Evolutionary conservation across 768 basidiomycete genomes (phyloP).

Genomic region (Lyophyllum semitale): DNA sequence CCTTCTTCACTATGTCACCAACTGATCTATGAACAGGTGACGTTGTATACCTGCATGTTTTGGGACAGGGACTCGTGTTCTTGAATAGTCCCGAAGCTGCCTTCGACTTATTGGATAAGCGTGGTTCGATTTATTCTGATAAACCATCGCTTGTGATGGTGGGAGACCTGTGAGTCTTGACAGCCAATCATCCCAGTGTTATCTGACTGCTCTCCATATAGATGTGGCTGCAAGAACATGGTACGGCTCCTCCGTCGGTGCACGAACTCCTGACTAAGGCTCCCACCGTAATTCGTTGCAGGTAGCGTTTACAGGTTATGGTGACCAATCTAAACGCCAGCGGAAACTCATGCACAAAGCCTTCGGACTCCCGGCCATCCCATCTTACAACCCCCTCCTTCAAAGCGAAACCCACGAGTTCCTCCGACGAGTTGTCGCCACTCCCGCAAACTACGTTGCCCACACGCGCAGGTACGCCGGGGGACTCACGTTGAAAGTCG

Average conservation of each 20-base stretch:
- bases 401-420: constrained; percentile 58
- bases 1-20: background rate
- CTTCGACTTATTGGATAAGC: constrained; percentile 68
- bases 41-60: constrained; percentile 63
- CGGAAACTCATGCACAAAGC: constrained; percentile 69
- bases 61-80: constrained; percentile 70
- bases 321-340: constrained; percentile 63
- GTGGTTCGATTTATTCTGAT: constrained; percentile 74
- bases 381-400: constrained; percentile 59
- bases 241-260: constrained; percentile 28
- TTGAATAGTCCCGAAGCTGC: constrained; percentile 61
- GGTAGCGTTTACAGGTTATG: constrained; percentile 70
- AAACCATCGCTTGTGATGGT: constrained; percentile 71
- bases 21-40: constrained; percentile 45
- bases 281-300: constrained; percentile 16
- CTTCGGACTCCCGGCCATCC: constrained; percentile 52
- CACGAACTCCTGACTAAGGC: background rate
- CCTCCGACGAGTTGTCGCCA: constrained; percentile 53
- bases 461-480: constrained; percentile 58
- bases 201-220: constrained; percentile 23
- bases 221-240: constrained; percentile 71
- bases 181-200: constrained; percentile 3
- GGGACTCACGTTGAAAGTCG: constrained; percentile 53
- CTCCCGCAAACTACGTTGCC: constrained; percentile 35
- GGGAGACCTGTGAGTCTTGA: constrained; percentile 60